Evolutionary conservation across 495 filamentous ascomycete species (phyloP).

Genomic region (Aspergillus egyptiacus): DNA sequence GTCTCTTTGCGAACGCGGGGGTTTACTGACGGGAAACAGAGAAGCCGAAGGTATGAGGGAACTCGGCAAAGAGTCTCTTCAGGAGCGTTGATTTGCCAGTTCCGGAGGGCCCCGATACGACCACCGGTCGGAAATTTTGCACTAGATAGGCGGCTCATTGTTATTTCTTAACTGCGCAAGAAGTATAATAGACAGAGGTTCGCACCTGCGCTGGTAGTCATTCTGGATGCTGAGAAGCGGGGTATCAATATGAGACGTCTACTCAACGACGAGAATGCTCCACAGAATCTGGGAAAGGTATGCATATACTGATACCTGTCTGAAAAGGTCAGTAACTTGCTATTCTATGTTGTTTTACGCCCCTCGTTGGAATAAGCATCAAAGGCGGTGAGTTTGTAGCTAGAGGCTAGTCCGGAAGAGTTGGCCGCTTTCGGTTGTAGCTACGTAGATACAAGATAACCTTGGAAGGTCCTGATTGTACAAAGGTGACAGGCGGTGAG

Average conservation of each 20-base stretch:
- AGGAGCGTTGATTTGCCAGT: slow-evolving; percentile 86
- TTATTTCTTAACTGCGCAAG: not conserved
- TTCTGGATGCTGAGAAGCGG: slow-evolving; percentile 14
- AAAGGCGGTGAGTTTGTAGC: slow-evolving; percentile 15
- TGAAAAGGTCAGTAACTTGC: not conserved
- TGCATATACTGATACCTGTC: slow-evolving; percentile 18
- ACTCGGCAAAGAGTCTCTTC: slow-evolving; percentile 59
- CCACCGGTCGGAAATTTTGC: slow-evolving; percentile 57
- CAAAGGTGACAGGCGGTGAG: not conserved
- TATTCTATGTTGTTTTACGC: slow-evolving; percentile 1
- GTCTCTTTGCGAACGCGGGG: not conserved
- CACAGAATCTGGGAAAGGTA: slow-evolving; percentile 14
- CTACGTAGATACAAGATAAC: not conserved
- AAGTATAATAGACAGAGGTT: not conserved
- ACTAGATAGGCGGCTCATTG: slow-evolving; percentile 13
- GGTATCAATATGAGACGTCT: not conserved
- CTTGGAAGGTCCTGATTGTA: slow-evolving; percentile 12
- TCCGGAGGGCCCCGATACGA: slow-evolving; percentile 82
- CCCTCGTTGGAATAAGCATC: not conserved
- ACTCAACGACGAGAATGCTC: slow-evolving; percentile 4
- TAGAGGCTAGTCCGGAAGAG: not conserved
- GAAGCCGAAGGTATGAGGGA: slow-evolving; percentile 72
- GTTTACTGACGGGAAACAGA: slow-evolving; percentile 57
- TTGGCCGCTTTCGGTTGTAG: slow-evolving; percentile 13
- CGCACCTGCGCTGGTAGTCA: slow-evolving; percentile 30